phyloP scores from a whole-genome alignment of 2,329 filamentous ascomycete species.

The Onygenales sp. region DNA sequence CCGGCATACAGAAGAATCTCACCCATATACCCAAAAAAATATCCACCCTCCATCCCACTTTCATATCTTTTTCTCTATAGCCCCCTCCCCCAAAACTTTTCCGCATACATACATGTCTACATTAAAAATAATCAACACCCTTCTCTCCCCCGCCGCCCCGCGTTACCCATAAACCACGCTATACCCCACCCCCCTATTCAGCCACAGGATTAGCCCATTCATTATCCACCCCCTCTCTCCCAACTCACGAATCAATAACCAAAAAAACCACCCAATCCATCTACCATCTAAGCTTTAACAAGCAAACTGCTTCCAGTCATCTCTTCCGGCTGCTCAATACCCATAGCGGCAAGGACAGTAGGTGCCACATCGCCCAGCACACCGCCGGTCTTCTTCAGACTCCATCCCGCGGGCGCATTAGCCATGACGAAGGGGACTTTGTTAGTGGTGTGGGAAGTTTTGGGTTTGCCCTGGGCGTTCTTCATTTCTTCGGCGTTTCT shows the following conservation, averaged over 20 bases:
- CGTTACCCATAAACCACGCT: neutral
- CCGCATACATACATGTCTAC: neutral
- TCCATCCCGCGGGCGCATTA: slow-evolving; percentile 86
- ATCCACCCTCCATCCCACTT: too few species aligned
- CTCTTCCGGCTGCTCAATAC: slow-evolving; percentile 76
- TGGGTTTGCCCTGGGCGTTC: slow-evolving; percentile 87
- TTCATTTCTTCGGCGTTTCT: slow-evolving; percentile 98
- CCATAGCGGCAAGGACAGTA: slow-evolving; percentile 86
- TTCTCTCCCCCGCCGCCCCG: too few species aligned
- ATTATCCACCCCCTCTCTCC: neutral
- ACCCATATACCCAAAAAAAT: too few species aligned
- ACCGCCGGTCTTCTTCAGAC: slow-evolving; percentile 70
- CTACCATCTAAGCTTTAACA: slow-evolving; percentile 47
- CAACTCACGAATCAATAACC: neutral
- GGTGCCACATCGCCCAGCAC: slow-evolving; percentile 97
- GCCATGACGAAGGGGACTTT: slow-evolving; percentile 98
- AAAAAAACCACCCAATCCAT: neutral
- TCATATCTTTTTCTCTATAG: too few species aligned
- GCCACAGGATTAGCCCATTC: neutral
- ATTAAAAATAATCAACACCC: neutral
- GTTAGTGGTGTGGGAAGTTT: slow-evolving; percentile 97
- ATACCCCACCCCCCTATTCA: neutral
- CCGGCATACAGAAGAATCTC: too few species aligned
- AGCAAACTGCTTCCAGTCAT: slow-evolving; percentile 86
- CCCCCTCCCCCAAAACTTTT: neutral